A percentile compares a stretch with the other conserved stretches of the same genome.
Evolutionary conservation across 176 grass and related monocot species (phyloP).

Genomic region (Hyparrhenia diplandra): DNA sequence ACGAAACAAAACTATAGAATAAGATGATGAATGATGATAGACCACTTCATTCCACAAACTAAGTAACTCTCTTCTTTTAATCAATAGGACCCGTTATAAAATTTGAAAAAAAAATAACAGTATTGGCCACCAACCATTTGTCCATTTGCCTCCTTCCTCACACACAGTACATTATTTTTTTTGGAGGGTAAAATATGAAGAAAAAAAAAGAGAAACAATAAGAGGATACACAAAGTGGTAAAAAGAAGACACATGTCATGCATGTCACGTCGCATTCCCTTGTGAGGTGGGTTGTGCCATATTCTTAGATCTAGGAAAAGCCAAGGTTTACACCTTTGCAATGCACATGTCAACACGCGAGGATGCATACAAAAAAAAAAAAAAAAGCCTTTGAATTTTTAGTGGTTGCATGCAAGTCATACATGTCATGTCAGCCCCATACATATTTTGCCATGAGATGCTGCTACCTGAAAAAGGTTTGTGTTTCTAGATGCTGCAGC

Average conservation of each 20-base stretch:
- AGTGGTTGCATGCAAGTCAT: neutral
- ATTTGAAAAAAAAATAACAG: too few species aligned
- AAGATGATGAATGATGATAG: too few species aligned
- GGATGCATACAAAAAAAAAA: neutral
- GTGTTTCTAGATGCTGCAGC: conserved; percentile 9
- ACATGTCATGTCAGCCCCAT: neutral
- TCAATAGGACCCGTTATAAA: too few species aligned
- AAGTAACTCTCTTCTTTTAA: too few species aligned
- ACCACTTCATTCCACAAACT: too few species aligned
- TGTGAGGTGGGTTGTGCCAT: conserved; percentile 19
- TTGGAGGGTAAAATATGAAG: neutral
- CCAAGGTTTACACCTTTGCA: conserved; percentile 21
- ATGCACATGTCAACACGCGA: conserved; percentile 31
- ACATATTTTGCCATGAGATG: neutral
- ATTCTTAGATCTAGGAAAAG: conserved; percentile 48
- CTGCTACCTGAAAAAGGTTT: conserved; percentile 14
- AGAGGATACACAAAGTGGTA: neutral
- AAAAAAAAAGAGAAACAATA: too few species aligned
- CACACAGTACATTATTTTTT: too few species aligned
- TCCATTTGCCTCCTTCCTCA: too few species aligned
- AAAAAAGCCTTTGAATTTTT: conserved; percentile 14
- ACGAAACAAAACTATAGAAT: too few species aligned
- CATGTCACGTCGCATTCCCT: conserved; percentile 33
- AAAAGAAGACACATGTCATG: conserved; percentile 17
- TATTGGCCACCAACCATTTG: too few species aligned